phyloP scores from a whole-genome alignment of 108 stramenopile genomes.

The Pinguiococcus pyrenoidosus region DNA sequence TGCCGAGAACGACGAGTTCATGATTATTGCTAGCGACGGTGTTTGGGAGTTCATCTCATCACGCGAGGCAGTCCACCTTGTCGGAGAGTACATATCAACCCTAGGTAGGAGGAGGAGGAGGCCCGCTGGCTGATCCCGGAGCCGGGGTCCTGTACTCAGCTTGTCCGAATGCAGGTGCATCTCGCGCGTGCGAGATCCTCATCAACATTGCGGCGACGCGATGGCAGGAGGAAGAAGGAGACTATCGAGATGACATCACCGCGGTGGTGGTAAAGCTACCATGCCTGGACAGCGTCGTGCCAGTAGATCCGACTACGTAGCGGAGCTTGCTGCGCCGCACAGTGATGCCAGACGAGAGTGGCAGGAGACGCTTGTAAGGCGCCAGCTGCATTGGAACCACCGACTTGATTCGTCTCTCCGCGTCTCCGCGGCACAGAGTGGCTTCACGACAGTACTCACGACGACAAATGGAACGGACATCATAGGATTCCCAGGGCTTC shows the following conservation, averaged over 20 bases:
- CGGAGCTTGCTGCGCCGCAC: no score
- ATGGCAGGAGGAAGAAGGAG: constrained; percentile 88
- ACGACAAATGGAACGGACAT: no score
- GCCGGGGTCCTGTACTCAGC: background rate
- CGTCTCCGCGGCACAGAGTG: no score
- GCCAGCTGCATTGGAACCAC: no score
- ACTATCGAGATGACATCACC: constrained; percentile 92
- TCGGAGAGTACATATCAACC: background rate
- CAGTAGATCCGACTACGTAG: no score
- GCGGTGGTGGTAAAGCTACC: constrained; percentile 63
- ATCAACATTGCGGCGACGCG: constrained; percentile 67
- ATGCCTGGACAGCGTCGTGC: constrained; percentile 1
- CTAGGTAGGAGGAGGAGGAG: background rate
- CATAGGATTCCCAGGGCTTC: no score
- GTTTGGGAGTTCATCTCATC: constrained; percentile 88
- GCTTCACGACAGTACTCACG: no score
- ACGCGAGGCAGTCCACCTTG: constrained; percentile 34
- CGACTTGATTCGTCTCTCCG: no score
- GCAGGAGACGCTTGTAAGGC: no score
- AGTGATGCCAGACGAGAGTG: no score
- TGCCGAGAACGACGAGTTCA: constrained; percentile 48
- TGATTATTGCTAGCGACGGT: constrained; percentile 79
- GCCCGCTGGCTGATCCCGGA: constrained; percentile 6
- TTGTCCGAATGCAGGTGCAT: constrained; percentile 3
- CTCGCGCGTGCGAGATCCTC: constrained; percentile 62